phyloP scores from a whole-genome alignment of 257 asterid genomes.

The Fraxinus excelsior region DNA sequence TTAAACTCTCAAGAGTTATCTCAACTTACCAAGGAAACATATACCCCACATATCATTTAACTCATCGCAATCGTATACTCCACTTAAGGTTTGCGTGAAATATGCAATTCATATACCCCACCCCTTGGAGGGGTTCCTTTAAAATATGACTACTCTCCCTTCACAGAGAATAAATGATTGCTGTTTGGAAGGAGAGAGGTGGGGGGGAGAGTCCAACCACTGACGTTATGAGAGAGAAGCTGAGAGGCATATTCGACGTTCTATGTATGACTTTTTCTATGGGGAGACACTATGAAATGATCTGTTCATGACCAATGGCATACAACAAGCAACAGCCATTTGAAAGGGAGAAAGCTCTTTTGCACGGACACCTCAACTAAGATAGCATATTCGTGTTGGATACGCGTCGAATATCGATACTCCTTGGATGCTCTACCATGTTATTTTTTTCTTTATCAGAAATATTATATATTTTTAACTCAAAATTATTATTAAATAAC shows the following conservation, averaged over 20 bases:
- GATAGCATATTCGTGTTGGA: too few species aligned
- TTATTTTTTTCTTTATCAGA: too few species aligned
- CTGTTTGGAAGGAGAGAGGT: not conserved
- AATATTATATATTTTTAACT: too few species aligned
- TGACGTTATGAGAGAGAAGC: not conserved
- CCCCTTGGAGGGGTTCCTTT: not conserved
- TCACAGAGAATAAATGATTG: not conserved
- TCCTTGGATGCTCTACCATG: too few species aligned
- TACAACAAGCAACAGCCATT: slow-evolving; percentile 10
- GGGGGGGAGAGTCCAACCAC: not conserved
- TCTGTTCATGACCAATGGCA: slow-evolving; percentile 1
- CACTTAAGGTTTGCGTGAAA: not conserved
- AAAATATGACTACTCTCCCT: not conserved
- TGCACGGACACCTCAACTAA: too few species aligned
- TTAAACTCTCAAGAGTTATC: not conserved
- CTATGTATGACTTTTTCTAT: not conserved
- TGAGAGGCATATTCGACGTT: not conserved
- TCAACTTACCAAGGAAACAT: not conserved
- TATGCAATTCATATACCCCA: not conserved
- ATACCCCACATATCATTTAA: too few species aligned
- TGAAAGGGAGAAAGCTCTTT: too few species aligned
- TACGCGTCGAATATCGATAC: too few species aligned
- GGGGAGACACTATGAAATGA: slow-evolving; percentile 1
- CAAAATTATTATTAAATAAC: too few species aligned
- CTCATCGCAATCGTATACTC: not conserved